Evolutionary conservation across 192 early-diverging fungal genomes (phyloP), one percentile per base, ranked within the genome.

Genomic region (Podila epicladia): DNA sequence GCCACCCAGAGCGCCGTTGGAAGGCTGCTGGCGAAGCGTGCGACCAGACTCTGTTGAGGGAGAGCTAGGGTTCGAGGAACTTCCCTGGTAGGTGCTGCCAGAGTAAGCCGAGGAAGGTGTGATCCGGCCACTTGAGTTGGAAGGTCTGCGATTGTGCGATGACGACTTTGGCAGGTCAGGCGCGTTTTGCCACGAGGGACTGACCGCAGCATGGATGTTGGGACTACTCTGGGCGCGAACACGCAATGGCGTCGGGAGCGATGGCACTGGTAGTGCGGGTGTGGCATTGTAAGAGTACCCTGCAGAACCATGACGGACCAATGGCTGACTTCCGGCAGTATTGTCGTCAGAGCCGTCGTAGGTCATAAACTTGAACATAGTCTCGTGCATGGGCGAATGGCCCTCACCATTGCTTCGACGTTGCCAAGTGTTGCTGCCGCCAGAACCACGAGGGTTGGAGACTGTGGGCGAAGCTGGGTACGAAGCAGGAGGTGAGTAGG

Each of bases 381-480:
- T 89, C 61, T 88, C 88, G 37, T 84, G 65, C 69, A 89, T 78
- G 48, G 85, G 84, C 26, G 84, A 87, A 33, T 82, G 80, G n/a
- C 70, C 71, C 22, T 87, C 82, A 28, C 86, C 84, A 32, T 76
- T 75, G 51, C 88, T 82, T 20, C 76, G 69, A 53, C 86, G 70
- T 63, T 82, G 75, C 79, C 83, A 84, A 28, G 68, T 68, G 62
- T 64, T 72, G 29, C 72, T 85, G 64, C 82, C 75, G 7, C 74
- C 79, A 38, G 83, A 69, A 24, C 85, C 58, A n/a, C 85, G 67
- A 32, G 86, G 65, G 35, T 74, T 83, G 59, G 84, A 69, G 84
- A 90, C 49, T 33, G 85, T 86, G 24, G 87, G 87, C n/a, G 89
- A 90, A 19, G 83, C 83, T 58, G 87, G 89, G 48, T 87, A 85